Evolutionary conservation across 495 filamentous ascomycete species (phyloP).

Genomic region (Neurospora sp.): DNA sequence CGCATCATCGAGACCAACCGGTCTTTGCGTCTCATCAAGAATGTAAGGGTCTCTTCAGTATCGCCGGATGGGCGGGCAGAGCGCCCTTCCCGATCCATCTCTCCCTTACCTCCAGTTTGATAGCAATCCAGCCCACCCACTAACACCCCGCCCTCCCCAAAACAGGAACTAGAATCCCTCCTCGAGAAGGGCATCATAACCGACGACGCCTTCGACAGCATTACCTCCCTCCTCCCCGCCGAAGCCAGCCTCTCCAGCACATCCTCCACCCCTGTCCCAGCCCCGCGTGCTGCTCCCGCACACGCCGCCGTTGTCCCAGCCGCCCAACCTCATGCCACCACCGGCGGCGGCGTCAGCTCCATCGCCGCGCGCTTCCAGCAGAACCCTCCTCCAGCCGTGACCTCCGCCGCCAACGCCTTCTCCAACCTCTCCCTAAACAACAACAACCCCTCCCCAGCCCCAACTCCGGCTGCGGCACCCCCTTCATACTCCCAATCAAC

Average conservation of each 20-base stretch:
- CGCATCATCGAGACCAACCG: conserved; percentile 56
- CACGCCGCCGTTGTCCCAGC: conserved; percentile 27
- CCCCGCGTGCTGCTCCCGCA: conserved; percentile 18
- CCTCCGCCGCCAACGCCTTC: conserved; percentile 25
- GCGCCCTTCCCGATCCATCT: not conserved
- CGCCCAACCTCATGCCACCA: conserved; percentile 50
- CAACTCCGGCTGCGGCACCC: conserved; percentile 18
- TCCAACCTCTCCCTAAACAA: conserved; percentile 37
- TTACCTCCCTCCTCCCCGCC: conserved; percentile 62
- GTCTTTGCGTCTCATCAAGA: conserved; percentile 77
- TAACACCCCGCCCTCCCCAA: not conserved
- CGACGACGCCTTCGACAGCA: conserved; percentile 55
- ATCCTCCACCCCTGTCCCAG: conserved; percentile 16
- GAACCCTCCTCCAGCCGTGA: conserved; percentile 13
- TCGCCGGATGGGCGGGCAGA: not conserved
- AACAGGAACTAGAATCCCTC: conserved; percentile 85
- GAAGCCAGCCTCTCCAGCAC: conserved; percentile 48
- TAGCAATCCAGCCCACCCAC: not conserved
- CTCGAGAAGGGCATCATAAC: conserved; percentile 67
- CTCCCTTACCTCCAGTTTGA: not conserved
- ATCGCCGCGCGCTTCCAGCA: conserved; percentile 14
- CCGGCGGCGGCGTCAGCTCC: conserved; percentile 41
- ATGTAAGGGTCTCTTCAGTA: conserved; percentile 40
- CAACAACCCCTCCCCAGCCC: conserved; percentile 2
- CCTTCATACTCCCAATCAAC: conserved; percentile 43